Evolutionary conservation across 176 grass and related monocot species (phyloP), one percentile per base, ranked within the genome.

Genomic region (Aegilops bicornis): DNA sequence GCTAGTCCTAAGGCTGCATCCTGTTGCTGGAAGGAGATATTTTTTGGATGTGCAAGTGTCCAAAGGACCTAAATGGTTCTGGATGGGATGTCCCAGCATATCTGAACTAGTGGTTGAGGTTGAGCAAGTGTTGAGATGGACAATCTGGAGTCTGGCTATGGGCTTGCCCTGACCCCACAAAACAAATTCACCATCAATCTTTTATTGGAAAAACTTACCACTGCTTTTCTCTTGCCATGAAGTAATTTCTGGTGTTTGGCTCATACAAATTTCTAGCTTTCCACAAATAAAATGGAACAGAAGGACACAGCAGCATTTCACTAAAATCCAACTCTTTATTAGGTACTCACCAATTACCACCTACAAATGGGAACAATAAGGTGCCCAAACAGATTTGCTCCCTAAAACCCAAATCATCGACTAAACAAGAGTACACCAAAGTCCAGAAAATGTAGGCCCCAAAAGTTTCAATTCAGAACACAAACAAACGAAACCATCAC

Each of bases 91-190:
- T n/a, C 56, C 82, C 52, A 48, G 86, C 73, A 88, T 92, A 90
- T 95, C 93, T 84, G 47, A 95, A 90, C 71, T 56, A 40, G 90
- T 92, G 93, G 90, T 92, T 84, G 93, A 84, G 90, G 86, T 86
- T 88, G 36, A 77, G 60, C 81, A 83, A 73, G 69, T 3, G 47
- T 11, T 84, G 64, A 81, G 60, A 69, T 83, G 58, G 87, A 75
- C 76, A 87, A 79, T 94, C 87, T 94, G 82, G 59, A 91, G 80
- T 88, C 74, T 88, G 87, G 82, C 33, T 81, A 17, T 87, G 84
- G 36, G 76, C 73, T 79, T 73, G 16, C 58, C 16, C n/a, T 84
- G 88, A 64, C 86, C 93, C 88, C 78, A 84, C 88, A 66, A 73
- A 23, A 27, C 40, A 10, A 74, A 74, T 6, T 48, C 61, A 76